Base-by-base conservation (phyloP, 257 asterid species). In the Hygrophila difformis region DNA sequence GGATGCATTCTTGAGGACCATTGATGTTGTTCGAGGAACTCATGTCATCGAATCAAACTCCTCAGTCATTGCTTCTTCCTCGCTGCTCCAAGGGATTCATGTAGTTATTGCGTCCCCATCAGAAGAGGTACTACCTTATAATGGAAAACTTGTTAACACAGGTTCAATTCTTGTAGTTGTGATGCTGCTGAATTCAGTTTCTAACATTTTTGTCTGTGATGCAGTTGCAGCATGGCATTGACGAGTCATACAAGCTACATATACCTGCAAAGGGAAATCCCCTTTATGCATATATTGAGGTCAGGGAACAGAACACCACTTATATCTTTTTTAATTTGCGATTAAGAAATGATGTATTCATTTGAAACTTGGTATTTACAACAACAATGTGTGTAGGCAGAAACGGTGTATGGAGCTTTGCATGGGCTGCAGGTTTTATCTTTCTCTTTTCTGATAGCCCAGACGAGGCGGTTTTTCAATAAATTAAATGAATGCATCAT, bases 391-490 rank as follows among this genome's bases (percentile, higher is more conserved):
- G 21, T 77, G 83, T 92, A 87, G 97, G 98, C 98, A 58, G 67
- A 68, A 49, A 82, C 96, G 43, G 76, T 89, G 40, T 85, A 85
- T 39, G 98, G 98, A 47, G 98, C 94, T 46, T 61, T 89, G 53
- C 98, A 89, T 61, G 98, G 80, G 49, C 67, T 89, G 56, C 81
- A 89, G 96, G 98, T 88, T 38, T n/a, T n/a, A n/a, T n/a, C n/a
- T n/a, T n/a, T n/a, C n/a, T n/a, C n/a, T n/a, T n/a, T n/a, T n/a
- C n/a, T n/a, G n/a, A n/a, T n/a, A n/a, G n/a, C n/a, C n/a, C n/a
- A n/a, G n/a, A n/a, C n/a, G n/a, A n/a, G n/a, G n/a, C n/a, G n/a
- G n/a, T n/a, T n/a, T n/a, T n/a, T 57, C 18, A 34, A 8, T 28
- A 40, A 23, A 37, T 12, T 24, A 43, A 59, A 53, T 38, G 35